phyloP scores from a whole-genome alignment of 2,329 filamentous ascomycete species.

The Talaromyces pinophilus region DNA sequence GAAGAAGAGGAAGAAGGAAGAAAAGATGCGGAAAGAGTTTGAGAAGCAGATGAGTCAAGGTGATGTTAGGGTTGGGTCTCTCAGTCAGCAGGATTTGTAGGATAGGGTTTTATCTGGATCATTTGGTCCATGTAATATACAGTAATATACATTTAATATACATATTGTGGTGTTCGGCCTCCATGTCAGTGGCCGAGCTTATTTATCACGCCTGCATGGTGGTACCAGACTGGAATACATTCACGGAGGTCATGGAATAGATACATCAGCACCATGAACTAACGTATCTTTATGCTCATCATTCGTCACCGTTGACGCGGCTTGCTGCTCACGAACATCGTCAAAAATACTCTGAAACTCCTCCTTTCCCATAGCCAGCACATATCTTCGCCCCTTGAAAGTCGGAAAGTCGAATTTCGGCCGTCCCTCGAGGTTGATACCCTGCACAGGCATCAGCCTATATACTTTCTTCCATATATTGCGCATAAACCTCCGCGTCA shows the following conservation, averaged over 20 bases:
- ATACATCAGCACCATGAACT: not conserved
- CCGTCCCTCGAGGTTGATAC: conserved; percentile 29
- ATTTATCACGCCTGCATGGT: not conserved
- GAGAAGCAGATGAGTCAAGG: conserved; percentile 38
- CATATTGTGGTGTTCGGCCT: not conserved
- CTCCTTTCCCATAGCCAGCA: conserved; percentile 13
- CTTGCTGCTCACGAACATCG: not conserved
- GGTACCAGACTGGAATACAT: not conserved
- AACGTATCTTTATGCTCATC: not conserved
- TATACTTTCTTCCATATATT: conserved; percentile 42
- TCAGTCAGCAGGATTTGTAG: conserved; percentile 14
- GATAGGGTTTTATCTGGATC: not conserved
- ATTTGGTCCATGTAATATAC: not conserved
- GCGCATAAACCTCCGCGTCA: conserved; percentile 43
- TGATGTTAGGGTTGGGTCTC: conserved; percentile 51
- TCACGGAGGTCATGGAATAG: not conserved
- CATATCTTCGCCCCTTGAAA: not conserved
- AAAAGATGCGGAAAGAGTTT: conserved; percentile 34
- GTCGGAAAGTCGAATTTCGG: conserved; percentile 36
- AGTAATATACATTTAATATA: not conserved
- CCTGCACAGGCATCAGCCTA: conserved; percentile 35
- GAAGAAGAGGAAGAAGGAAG: conserved; percentile 48
- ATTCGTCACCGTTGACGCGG: too few relatives aligned
- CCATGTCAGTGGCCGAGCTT: not conserved
- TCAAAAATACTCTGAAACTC: conserved; percentile 14